Evolutionary conservation across 2,329 filamentous ascomycete genomes (phyloP), one percentile per base, ranked within the genome.

Genomic region (Bipolaris gigantea): DNA sequence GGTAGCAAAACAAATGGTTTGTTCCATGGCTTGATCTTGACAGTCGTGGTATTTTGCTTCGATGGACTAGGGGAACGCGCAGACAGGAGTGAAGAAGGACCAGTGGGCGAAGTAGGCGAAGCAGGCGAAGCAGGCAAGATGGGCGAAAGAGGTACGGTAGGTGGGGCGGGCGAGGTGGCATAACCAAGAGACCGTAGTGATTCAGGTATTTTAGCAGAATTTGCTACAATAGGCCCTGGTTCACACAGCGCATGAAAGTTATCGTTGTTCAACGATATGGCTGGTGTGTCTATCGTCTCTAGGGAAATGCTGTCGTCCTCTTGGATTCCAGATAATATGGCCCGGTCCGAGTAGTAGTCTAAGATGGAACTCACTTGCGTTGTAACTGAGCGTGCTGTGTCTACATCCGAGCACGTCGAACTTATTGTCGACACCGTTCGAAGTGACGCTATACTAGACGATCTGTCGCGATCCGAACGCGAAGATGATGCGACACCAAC

Each of bases 1-100:
- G 71, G 70, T 47, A 72, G 53, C 25, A 66, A 49, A 38, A 71
- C 55, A 47, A 70, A 66, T 1, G 71, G 67, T 40, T 70, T 72
- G 41, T 58, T 69, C 70, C 71, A 73, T 1, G 61, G 62, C 46
- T 66, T 69, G 38, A 59, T 43, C 50, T 63, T 65, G 15, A 48
- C 40, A n/a, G 52, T 44, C 44, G 55, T 55, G 5, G 56, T 41
- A 6, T 41, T 57, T 13, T 51, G 44, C 47, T 57, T 61, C 1
- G 60, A 61, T 10, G 65, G 47, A 50, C 57, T 63, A 6, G 58
- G 56, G 5, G 65, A 56, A 35, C 64, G 55, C 11, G 51, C 27
- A 25, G 50, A 57, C 15, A 48, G 42, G 5, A 57, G 55, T 18
- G 56, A 54, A 13, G 27, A 30, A 30, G 27, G 27, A 8, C 27